These are phyloP conservation scores for Penicillium sp. DNA, from an alignment of 2,329 filamentous ascomycete species.

Conservation along the genomic window DNA sequence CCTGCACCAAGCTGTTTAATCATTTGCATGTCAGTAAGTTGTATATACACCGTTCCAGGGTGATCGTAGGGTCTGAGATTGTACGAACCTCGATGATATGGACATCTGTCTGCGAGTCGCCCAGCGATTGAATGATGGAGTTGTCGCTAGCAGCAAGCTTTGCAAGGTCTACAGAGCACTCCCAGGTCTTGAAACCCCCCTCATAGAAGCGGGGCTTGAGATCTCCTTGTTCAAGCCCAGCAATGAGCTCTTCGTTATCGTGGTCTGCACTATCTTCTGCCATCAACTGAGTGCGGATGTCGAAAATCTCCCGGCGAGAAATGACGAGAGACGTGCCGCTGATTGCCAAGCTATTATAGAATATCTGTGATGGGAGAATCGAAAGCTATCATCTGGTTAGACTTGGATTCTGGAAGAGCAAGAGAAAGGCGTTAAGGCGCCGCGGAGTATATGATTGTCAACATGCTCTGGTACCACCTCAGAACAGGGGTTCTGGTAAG, in stretches of 20 bases:
- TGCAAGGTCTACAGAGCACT: conserved; percentile 61
- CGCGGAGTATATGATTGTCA: too few species aligned
- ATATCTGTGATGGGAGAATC: conserved; percentile 58
- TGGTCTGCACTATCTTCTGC: conserved; percentile 51
- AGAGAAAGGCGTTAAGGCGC: too few species aligned
- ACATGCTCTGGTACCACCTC: too few species aligned
- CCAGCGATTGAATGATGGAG: conserved; percentile 8
- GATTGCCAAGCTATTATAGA: conserved; percentile 54
- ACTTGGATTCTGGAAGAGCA: too few species aligned
- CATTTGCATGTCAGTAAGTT: background rate
- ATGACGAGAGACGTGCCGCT: conserved; percentile 34
- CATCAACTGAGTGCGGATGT: conserved; percentile 63
- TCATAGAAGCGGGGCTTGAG: conserved; percentile 62
- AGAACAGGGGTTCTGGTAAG: too few species aligned
- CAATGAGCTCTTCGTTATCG: conserved; percentile 44
- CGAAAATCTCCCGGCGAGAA: conserved; percentile 60
- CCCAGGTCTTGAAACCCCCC: conserved; percentile 68
- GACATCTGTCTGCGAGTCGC: conserved; percentile 24
- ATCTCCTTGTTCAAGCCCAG: conserved; percentile 55
- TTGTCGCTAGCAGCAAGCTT: conserved; percentile 31
- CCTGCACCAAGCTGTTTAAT: conserved; percentile 57
- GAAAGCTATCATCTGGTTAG: conserved; percentile 44
- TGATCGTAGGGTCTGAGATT: background rate
- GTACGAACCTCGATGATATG: conserved; percentile 43
- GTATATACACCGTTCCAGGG: background rate